These are phyloP conservation scores for Daldinia vernicosa DNA, from an alignment of 495 filamentous ascomycete species.

Conservation along the genomic window DNA sequence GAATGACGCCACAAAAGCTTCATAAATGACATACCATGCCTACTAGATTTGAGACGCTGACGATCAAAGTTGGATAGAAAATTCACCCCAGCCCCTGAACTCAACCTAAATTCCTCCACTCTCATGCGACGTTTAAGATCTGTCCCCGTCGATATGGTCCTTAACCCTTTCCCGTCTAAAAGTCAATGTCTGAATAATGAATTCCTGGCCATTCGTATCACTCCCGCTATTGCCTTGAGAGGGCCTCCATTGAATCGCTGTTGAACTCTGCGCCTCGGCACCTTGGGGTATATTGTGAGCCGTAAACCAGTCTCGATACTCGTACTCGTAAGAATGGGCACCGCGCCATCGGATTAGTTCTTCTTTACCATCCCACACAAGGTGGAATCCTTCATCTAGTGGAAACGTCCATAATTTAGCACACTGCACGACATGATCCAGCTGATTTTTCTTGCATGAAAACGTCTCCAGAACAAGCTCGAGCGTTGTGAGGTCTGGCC, in stretches of 20 bases:
- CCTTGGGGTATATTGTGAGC: constrained; percentile 11
- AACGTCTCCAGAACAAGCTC: constrained; percentile 44
- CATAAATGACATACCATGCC: neutral
- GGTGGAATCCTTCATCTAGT: constrained; percentile 26
- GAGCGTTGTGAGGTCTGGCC: constrained; percentile 40
- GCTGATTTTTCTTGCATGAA: constrained; percentile 35
- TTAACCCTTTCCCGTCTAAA: constrained; percentile 22
- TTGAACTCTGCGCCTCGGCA: neutral
- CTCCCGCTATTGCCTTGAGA: neutral
- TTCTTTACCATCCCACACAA: constrained; percentile 37
- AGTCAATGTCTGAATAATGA: constrained; percentile 24
- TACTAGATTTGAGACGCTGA: neutral
- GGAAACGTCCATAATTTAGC: constrained; percentile 46
- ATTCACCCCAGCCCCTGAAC: neutral
- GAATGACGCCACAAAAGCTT: no score
- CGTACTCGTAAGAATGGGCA: constrained; percentile 28
- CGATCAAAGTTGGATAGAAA: neutral
- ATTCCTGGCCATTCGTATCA: constrained; percentile 15
- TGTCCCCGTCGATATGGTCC: neutral
- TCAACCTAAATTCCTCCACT: neutral
- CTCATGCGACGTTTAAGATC: neutral
- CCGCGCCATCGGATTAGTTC: constrained; percentile 38
- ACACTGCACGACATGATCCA: constrained; percentile 41
- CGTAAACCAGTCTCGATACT: neutral
- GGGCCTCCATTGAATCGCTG: constrained; percentile 17